Percentiles rank a stretch among this genome's conserved stretches.
Evolutionary conservation across 495 filamentous ascomycete species (phyloP).

Genomic region (Hypoxylon rickii): DNA sequence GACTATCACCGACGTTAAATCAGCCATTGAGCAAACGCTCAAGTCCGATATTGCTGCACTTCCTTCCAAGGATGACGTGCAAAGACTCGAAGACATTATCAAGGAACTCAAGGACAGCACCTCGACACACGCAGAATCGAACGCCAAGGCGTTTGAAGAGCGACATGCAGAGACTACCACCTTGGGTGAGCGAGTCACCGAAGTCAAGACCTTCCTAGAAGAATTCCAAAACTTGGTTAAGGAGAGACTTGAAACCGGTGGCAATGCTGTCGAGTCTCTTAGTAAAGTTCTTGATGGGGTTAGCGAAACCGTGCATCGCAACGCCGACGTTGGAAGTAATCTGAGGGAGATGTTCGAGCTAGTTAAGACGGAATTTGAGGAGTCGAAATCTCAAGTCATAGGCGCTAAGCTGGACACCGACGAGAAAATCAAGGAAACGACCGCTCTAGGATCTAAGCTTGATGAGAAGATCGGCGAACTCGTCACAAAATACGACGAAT

Average conservation of each 20-base stretch:
- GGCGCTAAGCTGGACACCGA: conserved; percentile 74
- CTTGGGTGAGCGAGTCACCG: conserved; percentile 54
- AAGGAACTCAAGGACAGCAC: conserved; percentile 72
- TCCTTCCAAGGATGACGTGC: conserved; percentile 64
- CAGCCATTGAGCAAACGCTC: conserved; percentile 70
- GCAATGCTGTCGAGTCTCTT: conserved; percentile 52
- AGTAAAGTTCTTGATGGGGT: conserved; percentile 66
- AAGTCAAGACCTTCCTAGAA: conserved; percentile 56
- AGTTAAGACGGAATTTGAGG: conserved; percentile 80
- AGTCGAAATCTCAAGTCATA: conserved; percentile 68
- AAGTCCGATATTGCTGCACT: conserved; percentile 68
- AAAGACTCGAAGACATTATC: conserved; percentile 59
- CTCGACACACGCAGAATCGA: conserved; percentile 69
- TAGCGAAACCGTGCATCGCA: conserved; percentile 61
- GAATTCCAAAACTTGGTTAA: conserved; percentile 54
- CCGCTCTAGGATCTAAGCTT: conserved; percentile 74
- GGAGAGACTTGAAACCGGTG: conserved; percentile 56
- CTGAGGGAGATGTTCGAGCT: conserved; percentile 80
- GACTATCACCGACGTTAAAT: conserved; percentile 79
- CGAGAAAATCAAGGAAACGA: conserved; percentile 70
- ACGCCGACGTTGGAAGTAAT: conserved; percentile 59
- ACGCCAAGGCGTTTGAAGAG: conserved; percentile 79
- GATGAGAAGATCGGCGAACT: conserved; percentile 79
- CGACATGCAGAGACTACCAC: conserved; percentile 60
- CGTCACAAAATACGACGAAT: conserved; percentile 81